Evolutionary conservation across 2,329 filamentous ascomycete species (phyloP).

Genomic region (Nemania sp.): DNA sequence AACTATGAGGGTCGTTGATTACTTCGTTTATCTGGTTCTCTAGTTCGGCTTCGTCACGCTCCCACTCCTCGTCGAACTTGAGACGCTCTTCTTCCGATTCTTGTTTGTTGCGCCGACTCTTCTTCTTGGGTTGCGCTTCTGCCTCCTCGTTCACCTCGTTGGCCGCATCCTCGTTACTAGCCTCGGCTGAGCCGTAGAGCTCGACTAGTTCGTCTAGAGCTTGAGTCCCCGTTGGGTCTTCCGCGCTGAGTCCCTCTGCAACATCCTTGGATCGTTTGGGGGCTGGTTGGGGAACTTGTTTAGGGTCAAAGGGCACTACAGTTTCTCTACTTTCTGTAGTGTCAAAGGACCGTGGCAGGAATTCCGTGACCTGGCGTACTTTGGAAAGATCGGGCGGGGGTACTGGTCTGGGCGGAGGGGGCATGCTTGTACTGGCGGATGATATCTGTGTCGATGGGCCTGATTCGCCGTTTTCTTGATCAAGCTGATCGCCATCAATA

Average conservation of each 20-base stretch:
- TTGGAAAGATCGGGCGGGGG: conserved; percentile 39
- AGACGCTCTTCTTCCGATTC: conserved; percentile 47
- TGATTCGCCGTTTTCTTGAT: conserved; percentile 26
- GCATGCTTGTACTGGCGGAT: conserved; percentile 37
- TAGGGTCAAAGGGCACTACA: conserved; percentile 39
- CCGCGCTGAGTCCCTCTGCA: conserved; percentile 36
- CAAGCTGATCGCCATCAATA: conserved; percentile 41
- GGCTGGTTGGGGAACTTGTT: conserved; percentile 31
- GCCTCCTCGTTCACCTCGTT: conserved; percentile 42
- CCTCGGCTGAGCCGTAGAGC: conserved; percentile 42
- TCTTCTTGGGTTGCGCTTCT: conserved; percentile 20
- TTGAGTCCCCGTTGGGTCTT: conserved; percentile 46
- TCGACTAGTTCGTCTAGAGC: conserved; percentile 49
- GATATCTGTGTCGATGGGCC: conserved; percentile 26
- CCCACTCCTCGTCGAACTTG: conserved; percentile 66
- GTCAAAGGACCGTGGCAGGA: conserved; percentile 39
- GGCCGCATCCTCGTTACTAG: conserved; percentile 37
- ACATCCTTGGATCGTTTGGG: conserved; percentile 36
- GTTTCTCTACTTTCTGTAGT: conserved; percentile 34
- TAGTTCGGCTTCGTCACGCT: conserved; percentile 65
- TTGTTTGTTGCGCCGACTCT: conserved; percentile 18
- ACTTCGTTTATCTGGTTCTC: conserved; percentile 73
- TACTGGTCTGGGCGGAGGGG: conserved; percentile 39
- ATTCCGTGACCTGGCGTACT: conserved; percentile 39
- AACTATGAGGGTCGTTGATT: conserved; percentile 63